These are phyloP conservation scores for Colletotrichum gloeosporioides DNA, from an alignment of 2,329 filamentous ascomycete species.

Conservation along the genomic window DNA sequence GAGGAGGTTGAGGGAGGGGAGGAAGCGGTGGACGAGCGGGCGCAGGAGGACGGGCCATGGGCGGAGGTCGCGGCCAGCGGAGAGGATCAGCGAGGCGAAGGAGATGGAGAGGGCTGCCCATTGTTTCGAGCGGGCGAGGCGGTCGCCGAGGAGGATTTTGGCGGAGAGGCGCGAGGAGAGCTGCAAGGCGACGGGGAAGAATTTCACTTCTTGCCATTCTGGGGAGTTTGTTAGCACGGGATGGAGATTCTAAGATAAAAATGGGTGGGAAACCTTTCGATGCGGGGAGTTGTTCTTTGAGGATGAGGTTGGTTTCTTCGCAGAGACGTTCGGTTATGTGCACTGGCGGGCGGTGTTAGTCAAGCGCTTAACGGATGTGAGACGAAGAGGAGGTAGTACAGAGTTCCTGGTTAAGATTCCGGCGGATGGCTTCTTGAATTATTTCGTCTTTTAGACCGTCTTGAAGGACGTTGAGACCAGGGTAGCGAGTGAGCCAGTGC, in stretches of 20 bases:
- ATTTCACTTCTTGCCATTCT: conserved; percentile 27
- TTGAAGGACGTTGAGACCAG: background rate
- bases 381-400: background rate
- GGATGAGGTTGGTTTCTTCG: background rate
- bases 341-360: background rate
- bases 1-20: conserved; percentile 43
- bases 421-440: background rate
- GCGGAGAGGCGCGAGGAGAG: conserved; percentile 55
- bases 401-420: conserved; percentile 1
- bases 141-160: conserved; percentile 51
- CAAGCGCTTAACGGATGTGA: too few relatives aligned
- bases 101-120: conserved; percentile 51
- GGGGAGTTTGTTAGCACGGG: background rate
- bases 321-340: background rate
- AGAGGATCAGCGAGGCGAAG: conserved; percentile 44
- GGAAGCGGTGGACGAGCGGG: conserved; percentile 47
- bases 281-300: background rate
- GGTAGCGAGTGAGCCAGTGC: conserved; percentile 6
- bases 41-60: conserved; percentile 44
- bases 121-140: conserved; percentile 47
- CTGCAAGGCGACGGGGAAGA: background rate
- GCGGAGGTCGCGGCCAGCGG: conserved; percentile 41
- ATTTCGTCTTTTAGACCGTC: background rate
- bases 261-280: background rate
- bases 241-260: background rate